These are phyloP conservation scores for Leccinum disarticulatum DNA, from an alignment of 768 basidiomycete species.

Conservation along the genomic window DNA sequence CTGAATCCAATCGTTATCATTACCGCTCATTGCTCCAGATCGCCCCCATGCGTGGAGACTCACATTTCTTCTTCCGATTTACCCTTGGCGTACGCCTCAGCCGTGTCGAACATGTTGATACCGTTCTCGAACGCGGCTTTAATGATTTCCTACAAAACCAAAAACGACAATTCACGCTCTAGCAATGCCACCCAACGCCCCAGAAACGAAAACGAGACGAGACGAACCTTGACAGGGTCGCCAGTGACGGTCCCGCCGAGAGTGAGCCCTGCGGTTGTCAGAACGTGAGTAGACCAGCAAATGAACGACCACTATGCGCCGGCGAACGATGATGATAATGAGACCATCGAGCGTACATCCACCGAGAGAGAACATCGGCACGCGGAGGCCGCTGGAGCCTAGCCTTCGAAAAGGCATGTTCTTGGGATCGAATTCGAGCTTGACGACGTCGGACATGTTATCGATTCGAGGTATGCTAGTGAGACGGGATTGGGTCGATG, in stretches of 20 bases:
- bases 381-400: constrained; percentile 47
- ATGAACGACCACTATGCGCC: neutral
- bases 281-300: neutral
- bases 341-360: constrained; percentile 37
- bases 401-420: constrained; percentile 42
- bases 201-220: neutral
- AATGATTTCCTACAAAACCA: constrained; percentile 47
- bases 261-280: constrained; percentile 39
- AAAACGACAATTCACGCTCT: neutral
- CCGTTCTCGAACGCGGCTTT: constrained; percentile 52
- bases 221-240: constrained; percentile 48
- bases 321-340: neutral
- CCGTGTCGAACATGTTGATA: constrained; percentile 51
- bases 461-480: neutral
- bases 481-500: neutral
- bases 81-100: constrained; percentile 47
- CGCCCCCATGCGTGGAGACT: neutral
- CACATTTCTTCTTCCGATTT: constrained; percentile 55
- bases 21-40: neutral
- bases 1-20: constrained; percentile 18
- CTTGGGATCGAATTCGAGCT: constrained; percentile 38
- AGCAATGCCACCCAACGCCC: too few species aligned
- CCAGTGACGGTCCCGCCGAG: constrained; percentile 47
- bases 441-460: constrained; percentile 25
- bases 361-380: constrained; percentile 53